Conservation (phyloP, 805 yeast species). For the Saturnispora gosingensis region DNA sequence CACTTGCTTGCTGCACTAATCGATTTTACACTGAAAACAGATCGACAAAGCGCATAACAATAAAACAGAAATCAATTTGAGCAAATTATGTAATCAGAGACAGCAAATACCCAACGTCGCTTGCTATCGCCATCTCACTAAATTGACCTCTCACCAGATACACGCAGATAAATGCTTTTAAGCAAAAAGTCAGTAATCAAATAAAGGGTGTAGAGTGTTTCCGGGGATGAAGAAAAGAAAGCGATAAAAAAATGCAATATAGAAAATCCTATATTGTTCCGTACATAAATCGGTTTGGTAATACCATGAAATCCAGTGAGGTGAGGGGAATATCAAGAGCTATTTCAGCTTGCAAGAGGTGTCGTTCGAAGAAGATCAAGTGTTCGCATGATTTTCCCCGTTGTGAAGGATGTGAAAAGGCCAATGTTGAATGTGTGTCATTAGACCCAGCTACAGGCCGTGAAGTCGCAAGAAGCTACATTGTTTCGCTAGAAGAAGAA, state of each 20-base stretch:
- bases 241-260: not conserved
- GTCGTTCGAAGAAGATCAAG: slow-evolving; percentile 56
- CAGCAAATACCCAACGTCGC: too few species aligned
- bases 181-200: not conserved
- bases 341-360: slow-evolving; percentile 79
- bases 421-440: slow-evolving; percentile 69
- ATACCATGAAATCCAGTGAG: slow-evolving; percentile 3
- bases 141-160: too few species aligned
- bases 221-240: not conserved
- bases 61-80: too few species aligned
- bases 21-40: too few species aligned
- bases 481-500: slow-evolving; percentile 60
- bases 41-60: too few species aligned
- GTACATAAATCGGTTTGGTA: not conserved
- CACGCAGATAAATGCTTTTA: too few species aligned
- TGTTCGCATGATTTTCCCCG: slow-evolving; percentile 64
- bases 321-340: slow-evolving; percentile 45
- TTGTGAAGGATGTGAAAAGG: slow-evolving; percentile 53
- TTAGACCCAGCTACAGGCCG: slow-evolving; percentile 84
- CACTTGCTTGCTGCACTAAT: too few species aligned
- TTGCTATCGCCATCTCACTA: too few species aligned
- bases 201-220: not conserved
- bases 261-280: not conserved
- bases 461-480: slow-evolving; percentile 73
- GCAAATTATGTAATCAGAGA: too few species aligned